Base-by-base conservation (phyloP, 805 yeast genomes). In the Metschnikowia rubicola region DNA sequence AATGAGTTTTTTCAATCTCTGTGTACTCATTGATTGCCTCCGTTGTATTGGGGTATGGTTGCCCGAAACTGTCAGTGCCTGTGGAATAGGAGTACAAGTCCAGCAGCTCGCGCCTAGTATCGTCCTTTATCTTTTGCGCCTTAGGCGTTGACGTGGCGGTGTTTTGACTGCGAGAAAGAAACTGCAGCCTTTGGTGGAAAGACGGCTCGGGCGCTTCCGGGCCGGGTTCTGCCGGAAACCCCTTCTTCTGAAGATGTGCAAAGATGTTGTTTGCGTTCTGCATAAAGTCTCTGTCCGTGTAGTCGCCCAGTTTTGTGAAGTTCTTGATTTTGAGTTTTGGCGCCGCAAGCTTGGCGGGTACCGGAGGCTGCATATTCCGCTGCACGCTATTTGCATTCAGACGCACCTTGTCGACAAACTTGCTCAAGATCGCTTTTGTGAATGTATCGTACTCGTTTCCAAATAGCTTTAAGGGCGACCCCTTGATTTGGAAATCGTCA, bases 71-170 rank as follows among this genome's bases (percentile, higher is more conserved):
- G 40, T 69, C 65, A 4, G 71, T 60, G 40, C 62, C 69, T 0
- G 71, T 61, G 2, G 71, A 64, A 39, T 65, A 68, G 12, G 45
- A 41, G 49, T 46, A 41, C 30, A 41, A 19, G n/a, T 46, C 49
- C 44, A 45, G 48, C 12, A 41, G 12, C 11, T 45, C 48, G 11
- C 28, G 15, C 30, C 26, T 34, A 12, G 30, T 10, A 13, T 37
- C 36, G 7, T 21, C 3, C 7, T 17, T 9, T 10, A 58, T 47
- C 41, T 57, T 66, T 35, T 56, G 54, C 10, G 60, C 54, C 36
- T 69, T 70, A 1, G 75, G 75, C 1, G 75, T 70, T 11, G 74
- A 69, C 1, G 76, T 71, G 1, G 72, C 68, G 2, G 72, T 70
- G 33, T 43, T 46, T 8, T 46, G 55, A 33, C 39, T 45, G 4